Percentiles rank a stretch among this genome's conserved stretches.
These are phyloP conservation scores for Colletotrichum plurivorum DNA, from an alignment of 2,329 filamentous ascomycete genomes.

Conservation along the genomic window DNA sequence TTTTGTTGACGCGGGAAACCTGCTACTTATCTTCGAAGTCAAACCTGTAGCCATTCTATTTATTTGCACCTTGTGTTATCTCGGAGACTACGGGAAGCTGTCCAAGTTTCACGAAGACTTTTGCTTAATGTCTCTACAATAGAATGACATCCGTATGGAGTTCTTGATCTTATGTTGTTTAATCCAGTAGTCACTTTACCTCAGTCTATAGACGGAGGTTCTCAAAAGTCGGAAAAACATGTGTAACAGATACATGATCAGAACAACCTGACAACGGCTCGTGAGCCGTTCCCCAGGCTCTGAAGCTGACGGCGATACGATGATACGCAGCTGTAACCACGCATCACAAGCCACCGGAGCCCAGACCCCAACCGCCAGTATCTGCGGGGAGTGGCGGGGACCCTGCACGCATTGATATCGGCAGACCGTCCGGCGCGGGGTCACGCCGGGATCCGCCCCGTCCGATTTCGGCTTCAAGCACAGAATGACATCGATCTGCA, in stretches of 20 bases:
- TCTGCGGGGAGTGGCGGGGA: conserved; percentile 25
- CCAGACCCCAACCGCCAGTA: conserved; percentile 2
- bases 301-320: not conserved
- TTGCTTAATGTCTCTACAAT: too few relatives aligned
- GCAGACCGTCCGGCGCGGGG: conserved; percentile 13
- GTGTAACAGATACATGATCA: too few relatives aligned
- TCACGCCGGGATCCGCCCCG: conserved; percentile 27
- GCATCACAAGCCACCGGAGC: conserved; percentile 5
- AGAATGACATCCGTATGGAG: too few relatives aligned
- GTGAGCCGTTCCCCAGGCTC: too few relatives aligned
- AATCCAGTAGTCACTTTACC: too few relatives aligned
- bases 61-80: not conserved
- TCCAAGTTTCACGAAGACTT: too few relatives aligned
- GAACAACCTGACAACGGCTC: too few relatives aligned
- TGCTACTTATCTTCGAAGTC: conserved; percentile 6
- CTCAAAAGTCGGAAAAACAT: too few relatives aligned
- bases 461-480: conserved; percentile 27
- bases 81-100: too few relatives aligned
- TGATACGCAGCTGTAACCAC: not conserved
- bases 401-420: conserved; percentile 21
- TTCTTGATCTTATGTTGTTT: too few relatives aligned
- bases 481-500: conserved; percentile 23
- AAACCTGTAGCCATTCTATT: not conserved
- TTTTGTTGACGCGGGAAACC: conserved; percentile 1
- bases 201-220: too few relatives aligned